A percentile compares a stretch with the other conserved stretches of the same genome.
Evolutionary conservation across 441 rosid species (phyloP).

Genomic region (Syzygium malaccense): DNA sequence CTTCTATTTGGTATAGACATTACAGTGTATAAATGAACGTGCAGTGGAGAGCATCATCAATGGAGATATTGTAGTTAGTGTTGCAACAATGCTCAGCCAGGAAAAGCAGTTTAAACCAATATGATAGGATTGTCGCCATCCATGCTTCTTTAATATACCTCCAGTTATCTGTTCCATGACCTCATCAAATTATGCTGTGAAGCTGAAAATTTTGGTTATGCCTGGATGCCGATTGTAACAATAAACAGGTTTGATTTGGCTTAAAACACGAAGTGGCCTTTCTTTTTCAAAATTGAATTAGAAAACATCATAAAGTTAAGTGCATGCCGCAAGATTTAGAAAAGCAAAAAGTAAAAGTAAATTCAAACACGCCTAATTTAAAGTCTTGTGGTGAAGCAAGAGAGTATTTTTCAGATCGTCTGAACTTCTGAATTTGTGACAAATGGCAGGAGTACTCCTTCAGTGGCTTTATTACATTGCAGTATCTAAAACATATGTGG

Average conservation of each 20-base stretch:
- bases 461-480: background rate
- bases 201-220: background rate
- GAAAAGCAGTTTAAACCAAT: background rate
- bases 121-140: background rate
- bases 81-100: background rate
- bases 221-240: background rate
- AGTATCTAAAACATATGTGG: background rate
- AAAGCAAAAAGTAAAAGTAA: background rate
- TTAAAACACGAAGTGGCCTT: too few relatives aligned
- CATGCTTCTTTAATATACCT: background rate
- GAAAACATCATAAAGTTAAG: background rate
- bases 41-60: background rate
- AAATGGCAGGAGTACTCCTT: background rate
- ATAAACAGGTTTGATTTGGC: too few relatives aligned
- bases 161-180: background rate
- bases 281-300: background rate
- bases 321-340: background rate
- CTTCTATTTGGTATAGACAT: background rate
- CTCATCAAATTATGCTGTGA: background rate
- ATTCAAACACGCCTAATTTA: background rate
- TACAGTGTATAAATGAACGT: background rate
- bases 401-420: background rate
- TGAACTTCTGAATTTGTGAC: background rate
- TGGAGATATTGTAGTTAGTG: background rate
- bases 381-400: accelerated